These are phyloP conservation scores for Myriosclerotinia curreyana DNA, from an alignment of 2,329 filamentous ascomycete species.

Conservation along the genomic window DNA sequence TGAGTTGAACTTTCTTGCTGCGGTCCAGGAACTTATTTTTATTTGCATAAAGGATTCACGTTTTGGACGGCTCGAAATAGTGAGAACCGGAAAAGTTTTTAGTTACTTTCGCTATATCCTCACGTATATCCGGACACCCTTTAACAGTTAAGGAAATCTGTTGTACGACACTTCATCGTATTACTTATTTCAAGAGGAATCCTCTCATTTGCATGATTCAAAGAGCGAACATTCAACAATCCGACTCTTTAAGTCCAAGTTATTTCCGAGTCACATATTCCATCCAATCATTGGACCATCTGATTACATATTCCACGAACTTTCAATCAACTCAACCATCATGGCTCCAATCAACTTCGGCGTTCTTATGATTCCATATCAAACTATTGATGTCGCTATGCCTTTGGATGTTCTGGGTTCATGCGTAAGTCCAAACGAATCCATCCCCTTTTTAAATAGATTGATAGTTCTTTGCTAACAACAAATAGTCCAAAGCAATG, in stretches of 20 bases:
- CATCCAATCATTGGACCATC: neutral
- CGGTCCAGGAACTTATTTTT: neutral
- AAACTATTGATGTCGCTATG: constrained; percentile 33
- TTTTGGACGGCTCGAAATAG: no score
- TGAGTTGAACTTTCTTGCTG: neutral
- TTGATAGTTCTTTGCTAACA: neutral
- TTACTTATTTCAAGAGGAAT: neutral
- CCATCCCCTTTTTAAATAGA: neutral
- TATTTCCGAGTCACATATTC: neutral
- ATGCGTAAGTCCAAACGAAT: constrained; percentile 22
- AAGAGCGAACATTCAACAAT: neutral
- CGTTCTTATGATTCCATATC: constrained; percentile 33
- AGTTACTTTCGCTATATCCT: constrained; percentile 1
- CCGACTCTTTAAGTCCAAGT: neutral
- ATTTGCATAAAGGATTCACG: neutral
- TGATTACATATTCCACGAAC: neutral
- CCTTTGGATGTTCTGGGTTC: constrained; percentile 34
- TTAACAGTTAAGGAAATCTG: neutral
- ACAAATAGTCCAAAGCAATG: neutral
- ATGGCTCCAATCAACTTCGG: constrained; percentile 36
- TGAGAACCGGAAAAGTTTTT: neutral
- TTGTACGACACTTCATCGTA: neutral
- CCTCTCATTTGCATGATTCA: neutral
- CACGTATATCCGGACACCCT: constrained; percentile 5
- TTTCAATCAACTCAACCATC: neutral